Percentiles rank a stretch among this genome's conserved stretches.
Conservation (phyloP, 305 asterid genomes). For the Withania somnifera region DNA sequence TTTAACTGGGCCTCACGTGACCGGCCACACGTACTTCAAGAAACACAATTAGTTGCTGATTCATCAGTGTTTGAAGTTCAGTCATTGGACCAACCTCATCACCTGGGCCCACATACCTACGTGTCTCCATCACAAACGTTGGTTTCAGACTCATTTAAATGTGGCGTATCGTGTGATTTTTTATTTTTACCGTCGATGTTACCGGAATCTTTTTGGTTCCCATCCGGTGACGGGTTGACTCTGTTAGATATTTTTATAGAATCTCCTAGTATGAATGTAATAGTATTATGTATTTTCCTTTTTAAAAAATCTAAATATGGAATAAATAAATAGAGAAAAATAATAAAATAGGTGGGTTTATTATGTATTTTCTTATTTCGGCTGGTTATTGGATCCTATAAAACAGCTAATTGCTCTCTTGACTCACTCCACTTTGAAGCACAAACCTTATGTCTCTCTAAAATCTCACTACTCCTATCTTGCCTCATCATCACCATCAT, state of each 20-base stretch:
- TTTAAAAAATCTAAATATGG: not conserved
- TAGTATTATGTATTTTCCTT: not conserved
- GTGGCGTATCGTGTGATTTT: conserved; percentile 39
- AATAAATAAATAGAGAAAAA: not conserved
- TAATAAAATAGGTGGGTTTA: not conserved
- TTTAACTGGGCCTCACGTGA: conserved; percentile 85
- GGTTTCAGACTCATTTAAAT: conserved; percentile 1
- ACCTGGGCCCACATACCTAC: conserved; percentile 23
- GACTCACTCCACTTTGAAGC: not conserved
- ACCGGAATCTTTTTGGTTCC: conserved; percentile 5
- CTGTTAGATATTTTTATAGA: not conserved
- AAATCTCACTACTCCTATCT: not conserved
- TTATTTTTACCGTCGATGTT: not conserved
- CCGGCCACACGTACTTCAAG: conserved; percentile 55
- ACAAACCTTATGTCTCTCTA: conserved; percentile 3
- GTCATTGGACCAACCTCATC: conserved; percentile 47
- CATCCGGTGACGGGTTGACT: not conserved
- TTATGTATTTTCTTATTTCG: not conserved
- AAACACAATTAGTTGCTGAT: conserved; percentile 21
- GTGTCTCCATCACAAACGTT: conserved; percentile 15
- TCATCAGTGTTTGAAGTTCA: conserved; percentile 35
- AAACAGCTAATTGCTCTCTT: not conserved
- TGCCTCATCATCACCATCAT: not conserved
- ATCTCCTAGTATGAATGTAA: not conserved
- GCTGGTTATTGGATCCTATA: conserved; percentile 17